A percentile compares a stretch with the other conserved stretches of the same genome.
Evolutionary conservation across 495 filamentous ascomycete species (phyloP).

Genomic region (Aspergillus coremiiformis): DNA sequence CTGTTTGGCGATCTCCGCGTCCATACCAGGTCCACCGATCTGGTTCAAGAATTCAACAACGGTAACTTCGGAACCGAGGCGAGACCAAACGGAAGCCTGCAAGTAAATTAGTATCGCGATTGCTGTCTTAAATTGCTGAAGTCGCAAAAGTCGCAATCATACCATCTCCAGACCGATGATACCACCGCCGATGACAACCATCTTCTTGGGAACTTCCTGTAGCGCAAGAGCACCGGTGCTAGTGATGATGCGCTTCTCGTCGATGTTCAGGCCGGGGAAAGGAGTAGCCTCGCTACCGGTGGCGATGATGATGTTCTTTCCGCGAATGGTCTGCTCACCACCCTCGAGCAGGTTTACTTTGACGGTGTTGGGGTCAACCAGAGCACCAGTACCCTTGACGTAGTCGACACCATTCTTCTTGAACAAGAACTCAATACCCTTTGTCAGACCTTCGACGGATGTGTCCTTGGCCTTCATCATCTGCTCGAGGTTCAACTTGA

Average conservation of each 20-base stretch:
- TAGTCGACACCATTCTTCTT: constrained; percentile 99
- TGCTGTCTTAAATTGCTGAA: neutral
- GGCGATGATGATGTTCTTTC: constrained; percentile 96
- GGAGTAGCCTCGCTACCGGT: constrained; percentile 92
- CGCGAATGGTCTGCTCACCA: constrained; percentile 73
- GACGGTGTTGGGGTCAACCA: constrained; percentile 84
- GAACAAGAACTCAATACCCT: constrained; percentile 94
- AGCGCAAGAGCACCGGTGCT: constrained; percentile 91
- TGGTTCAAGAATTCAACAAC: constrained; percentile 94
- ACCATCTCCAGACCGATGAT: constrained; percentile 99
- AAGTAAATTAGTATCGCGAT: neutral
- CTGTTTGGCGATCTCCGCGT: constrained; percentile 84
- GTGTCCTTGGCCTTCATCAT: constrained; percentile 98
- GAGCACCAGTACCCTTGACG: constrained; percentile 82
- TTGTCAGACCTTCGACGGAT: constrained; percentile 83
- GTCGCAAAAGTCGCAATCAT: constrained; percentile 12
- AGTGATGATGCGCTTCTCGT: constrained; percentile 94
- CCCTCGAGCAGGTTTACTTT: constrained; percentile 85
- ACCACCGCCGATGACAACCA: constrained; percentile 96
- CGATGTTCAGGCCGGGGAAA: constrained; percentile 91
- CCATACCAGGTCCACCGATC: constrained; percentile 98
- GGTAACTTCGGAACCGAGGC: constrained; percentile 88
- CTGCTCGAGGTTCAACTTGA: constrained; percentile 87
- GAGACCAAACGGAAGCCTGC: constrained; percentile 86
- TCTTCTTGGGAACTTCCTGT: constrained; percentile 87